Percentiles rank a stretch among this genome's conserved stretches.
These are phyloP conservation scores for Dactylella cylindrospora DNA, from an alignment of 2,329 filamentous ascomycete species.

Conservation along the genomic window DNA sequence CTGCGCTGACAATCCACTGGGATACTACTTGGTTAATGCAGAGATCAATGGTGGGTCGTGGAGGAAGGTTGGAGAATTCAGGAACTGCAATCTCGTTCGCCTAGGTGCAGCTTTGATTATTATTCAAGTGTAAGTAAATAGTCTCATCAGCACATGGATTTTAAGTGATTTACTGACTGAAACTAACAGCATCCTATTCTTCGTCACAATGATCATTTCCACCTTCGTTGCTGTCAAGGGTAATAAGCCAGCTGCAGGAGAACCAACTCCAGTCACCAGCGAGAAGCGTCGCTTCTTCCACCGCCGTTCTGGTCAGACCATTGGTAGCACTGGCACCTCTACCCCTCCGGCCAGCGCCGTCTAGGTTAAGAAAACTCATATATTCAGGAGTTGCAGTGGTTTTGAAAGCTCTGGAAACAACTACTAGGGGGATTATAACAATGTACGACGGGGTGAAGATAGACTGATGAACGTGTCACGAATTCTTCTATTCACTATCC, in stretches of 20 bases:
- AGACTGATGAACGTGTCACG: too few species aligned
- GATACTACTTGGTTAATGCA: conserved; percentile 30
- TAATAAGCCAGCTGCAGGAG: conserved; percentile 8
- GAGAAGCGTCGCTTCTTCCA: conserved; percentile 27
- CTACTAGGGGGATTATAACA: too few species aligned
- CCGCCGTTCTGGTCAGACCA: conserved; percentile 8
- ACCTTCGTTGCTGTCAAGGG: conserved; percentile 22
- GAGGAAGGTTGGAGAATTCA: conserved; percentile 12
- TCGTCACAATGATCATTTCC: conserved; percentile 46
- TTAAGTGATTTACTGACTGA: background rate
- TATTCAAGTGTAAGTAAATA: conserved; percentile 44
- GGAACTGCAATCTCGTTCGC: conserved; percentile 42
- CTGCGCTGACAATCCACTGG: conserved; percentile 42
- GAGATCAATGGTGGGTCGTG: conserved; percentile 19
- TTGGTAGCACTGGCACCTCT: too few species aligned
- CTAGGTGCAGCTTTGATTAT: conserved; percentile 44
- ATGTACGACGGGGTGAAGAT: too few species aligned
- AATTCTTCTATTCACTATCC: too few species aligned
- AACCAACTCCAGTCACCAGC: conserved; percentile 11
- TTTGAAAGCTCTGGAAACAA: too few species aligned
- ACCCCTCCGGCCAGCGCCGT: too few species aligned
- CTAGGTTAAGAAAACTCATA: too few species aligned
- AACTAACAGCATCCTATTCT: conserved; percentile 45
- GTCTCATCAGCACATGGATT: background rate
- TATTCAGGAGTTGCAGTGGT: too few species aligned